Evolutionary conservation across 352 stramenopile genomes (phyloP).

Genomic region (Phytophthora chlamydospora): DNA sequence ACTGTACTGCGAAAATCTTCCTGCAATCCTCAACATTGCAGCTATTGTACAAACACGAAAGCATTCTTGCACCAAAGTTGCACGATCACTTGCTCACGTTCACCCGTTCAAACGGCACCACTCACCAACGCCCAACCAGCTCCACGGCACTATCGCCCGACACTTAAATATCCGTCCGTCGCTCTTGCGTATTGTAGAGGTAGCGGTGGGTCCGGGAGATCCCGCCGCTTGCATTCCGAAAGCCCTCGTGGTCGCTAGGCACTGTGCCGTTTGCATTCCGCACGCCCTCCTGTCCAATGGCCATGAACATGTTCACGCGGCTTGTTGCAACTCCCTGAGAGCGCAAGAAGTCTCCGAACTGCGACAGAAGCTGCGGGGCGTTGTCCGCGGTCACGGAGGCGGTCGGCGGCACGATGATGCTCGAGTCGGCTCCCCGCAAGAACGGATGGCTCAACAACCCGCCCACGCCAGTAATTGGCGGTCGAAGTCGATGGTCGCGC

Average conservation of each 20-base stretch:
- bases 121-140: conserved; percentile 11
- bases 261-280: conserved; percentile 8
- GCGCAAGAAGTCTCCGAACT: conserved; percentile 58
- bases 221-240: conserved; percentile 24
- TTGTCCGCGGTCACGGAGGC: conserved; percentile 51
- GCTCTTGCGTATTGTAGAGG: conserved; percentile 70
- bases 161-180: conserved; percentile 68
- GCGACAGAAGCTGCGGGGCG: conserved; percentile 45
- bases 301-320: conserved; percentile 56
- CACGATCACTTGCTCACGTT: conserved; percentile 3
- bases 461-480: conserved; percentile 78
- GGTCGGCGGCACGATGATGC: conserved; percentile 22
- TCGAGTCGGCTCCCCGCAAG: conserved; percentile 43
- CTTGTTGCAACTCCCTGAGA: conserved; percentile 50
- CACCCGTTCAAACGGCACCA: conserved; percentile 1
- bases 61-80: not conserved
- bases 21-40: conserved; percentile 14
- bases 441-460: conserved; percentile 90
- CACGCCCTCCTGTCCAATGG: conserved; percentile 51
- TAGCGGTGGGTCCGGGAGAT: conserved; percentile 29
- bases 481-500: conserved; percentile 75
- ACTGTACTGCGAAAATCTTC: conserved; percentile 17
- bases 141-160: conserved; percentile 1
- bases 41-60: conserved; percentile 19
- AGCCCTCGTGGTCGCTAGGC: conserved; percentile 49